A percentile compares a stretch with the other conserved stretches of the same genome.
Evolutionary conservation across 768 basidiomycete genomes (phyloP).

Genomic region (Lyophyllum decastes): DNA sequence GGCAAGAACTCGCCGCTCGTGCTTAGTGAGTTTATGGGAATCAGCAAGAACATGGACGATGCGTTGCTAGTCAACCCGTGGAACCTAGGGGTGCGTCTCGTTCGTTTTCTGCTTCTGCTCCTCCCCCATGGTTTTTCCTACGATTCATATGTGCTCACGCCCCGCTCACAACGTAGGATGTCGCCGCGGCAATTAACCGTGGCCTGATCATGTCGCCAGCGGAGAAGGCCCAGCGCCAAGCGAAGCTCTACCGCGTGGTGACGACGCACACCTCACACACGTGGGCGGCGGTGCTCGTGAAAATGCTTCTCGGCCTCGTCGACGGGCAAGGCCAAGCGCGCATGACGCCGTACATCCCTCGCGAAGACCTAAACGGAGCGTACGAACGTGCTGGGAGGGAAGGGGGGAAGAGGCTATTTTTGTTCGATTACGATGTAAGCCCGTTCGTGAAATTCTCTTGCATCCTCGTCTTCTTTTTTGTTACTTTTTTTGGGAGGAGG

Average conservation of each 20-base stretch:
- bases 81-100: constrained; percentile 76
- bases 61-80: constrained; percentile 94
- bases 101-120: not conserved
- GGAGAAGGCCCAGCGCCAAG: constrained; percentile 79
- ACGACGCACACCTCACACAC: constrained; percentile 93
- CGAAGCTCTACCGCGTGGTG: constrained; percentile 77
- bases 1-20: constrained; percentile 80
- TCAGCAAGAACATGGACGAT: constrained; percentile 87
- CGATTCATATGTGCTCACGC: too few species aligned
- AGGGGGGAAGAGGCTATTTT: constrained; percentile 81
- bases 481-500: not conserved
- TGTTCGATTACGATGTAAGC: constrained; percentile 95
- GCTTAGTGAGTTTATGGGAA: constrained; percentile 97
- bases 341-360: constrained; percentile 82
- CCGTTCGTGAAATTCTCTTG: too few species aligned
- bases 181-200: constrained; percentile 86
- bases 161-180: constrained; percentile 68
- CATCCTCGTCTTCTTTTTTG: not conserved
- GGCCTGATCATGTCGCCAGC: constrained; percentile 79
- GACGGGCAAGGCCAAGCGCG: constrained; percentile 77
- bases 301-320: constrained; percentile 84
- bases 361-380: constrained; percentile 51
- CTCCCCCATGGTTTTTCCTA: not conserved
- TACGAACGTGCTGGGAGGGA: constrained; percentile 78
- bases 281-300: constrained; percentile 89